phyloP scores from a whole-genome alignment of 2,329 filamentous ascomycete genomes.

The Neonectria neomacrospora region DNA sequence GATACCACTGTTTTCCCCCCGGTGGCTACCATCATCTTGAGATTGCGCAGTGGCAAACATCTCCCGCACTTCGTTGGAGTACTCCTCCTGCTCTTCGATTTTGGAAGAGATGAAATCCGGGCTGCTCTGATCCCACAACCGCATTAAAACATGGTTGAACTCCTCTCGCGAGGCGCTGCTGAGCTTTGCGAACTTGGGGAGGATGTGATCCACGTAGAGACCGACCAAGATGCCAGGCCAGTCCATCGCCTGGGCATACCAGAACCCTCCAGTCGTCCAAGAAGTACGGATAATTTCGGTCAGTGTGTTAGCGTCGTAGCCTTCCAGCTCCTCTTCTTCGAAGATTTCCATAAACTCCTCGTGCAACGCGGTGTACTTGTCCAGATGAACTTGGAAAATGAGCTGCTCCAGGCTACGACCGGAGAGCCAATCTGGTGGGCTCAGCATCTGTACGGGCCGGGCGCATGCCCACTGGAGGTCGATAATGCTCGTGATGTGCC shows the following conservation, averaged over 20 bases:
- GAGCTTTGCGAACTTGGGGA: constrained; percentile 19
- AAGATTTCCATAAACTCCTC: neutral
- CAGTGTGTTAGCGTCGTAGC: neutral
- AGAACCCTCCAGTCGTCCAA: neutral
- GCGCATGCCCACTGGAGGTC: constrained; percentile 50
- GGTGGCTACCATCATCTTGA: neutral
- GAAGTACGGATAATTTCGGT: neutral
- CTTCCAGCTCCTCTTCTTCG: neutral
- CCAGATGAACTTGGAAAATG: neutral
- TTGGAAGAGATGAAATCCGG: constrained; percentile 20
- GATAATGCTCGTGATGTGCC: constrained; percentile 48
- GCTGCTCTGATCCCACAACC: constrained; percentile 19
- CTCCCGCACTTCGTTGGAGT: constrained; percentile 10
- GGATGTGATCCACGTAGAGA: constrained; percentile 16
- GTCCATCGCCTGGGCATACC: neutral
- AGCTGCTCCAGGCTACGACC: constrained; percentile 1
- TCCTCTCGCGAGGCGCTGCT: constrained; percentile 13
- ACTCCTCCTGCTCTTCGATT: constrained; percentile 19
- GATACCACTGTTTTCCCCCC: neutral
- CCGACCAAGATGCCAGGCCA: neutral
- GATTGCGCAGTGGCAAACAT: constrained; percentile 8
- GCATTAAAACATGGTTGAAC: constrained; percentile 19
- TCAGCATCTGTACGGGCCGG: constrained; percentile 45
- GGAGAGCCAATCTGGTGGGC: constrained; percentile 46
- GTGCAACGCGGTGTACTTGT: neutral